A percentile compares a stretch with the other conserved stretches of the same genome.
These are phyloP conservation scores for Phoma sp. DNA, from an alignment of 2,329 filamentous ascomycete species.

Conservation along the genomic window DNA sequence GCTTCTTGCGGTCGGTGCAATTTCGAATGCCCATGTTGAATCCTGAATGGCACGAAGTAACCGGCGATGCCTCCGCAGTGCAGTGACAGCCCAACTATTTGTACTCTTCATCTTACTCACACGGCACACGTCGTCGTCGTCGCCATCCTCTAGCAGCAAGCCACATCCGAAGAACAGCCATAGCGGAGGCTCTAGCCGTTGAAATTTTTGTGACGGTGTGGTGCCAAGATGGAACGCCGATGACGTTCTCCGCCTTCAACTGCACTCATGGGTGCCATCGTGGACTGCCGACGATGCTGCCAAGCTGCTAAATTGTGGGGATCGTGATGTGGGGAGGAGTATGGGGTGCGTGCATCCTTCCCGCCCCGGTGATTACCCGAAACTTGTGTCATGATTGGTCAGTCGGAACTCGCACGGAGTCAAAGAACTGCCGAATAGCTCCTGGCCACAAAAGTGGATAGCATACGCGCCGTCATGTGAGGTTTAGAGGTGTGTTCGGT, in stretches of 20 bases:
- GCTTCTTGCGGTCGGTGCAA: conserved; percentile 14
- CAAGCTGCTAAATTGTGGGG: conserved; percentile 16
- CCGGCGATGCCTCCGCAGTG: background rate
- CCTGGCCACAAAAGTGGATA: background rate
- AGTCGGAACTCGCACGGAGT: background rate
- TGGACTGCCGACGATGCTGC: conserved; percentile 13
- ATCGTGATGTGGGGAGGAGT: conserved; percentile 7
- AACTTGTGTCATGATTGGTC: conserved; percentile 1
- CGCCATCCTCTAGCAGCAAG: background rate
- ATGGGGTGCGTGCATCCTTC: conserved; percentile 15
- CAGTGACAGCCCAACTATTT: conserved; percentile 2
- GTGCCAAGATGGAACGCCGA: conserved; percentile 1
- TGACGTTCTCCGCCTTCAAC: background rate
- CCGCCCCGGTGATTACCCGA: conserved; percentile 7
- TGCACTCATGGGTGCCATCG: background rate
- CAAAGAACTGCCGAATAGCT: conserved; percentile 9
- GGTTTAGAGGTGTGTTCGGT: background rate
- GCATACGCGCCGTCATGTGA: conserved; percentile 9
- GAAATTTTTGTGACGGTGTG: background rate
- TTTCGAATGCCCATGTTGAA: conserved; percentile 8
- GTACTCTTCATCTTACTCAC: background rate
- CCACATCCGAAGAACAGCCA: conserved; percentile 10
- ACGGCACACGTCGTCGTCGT: conserved; percentile 1
- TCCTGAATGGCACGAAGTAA: background rate
- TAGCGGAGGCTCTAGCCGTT: background rate